Evolutionary conservation across 805 yeast species (phyloP).

Genomic region (Hanseniaspora nectarophila): DNA sequence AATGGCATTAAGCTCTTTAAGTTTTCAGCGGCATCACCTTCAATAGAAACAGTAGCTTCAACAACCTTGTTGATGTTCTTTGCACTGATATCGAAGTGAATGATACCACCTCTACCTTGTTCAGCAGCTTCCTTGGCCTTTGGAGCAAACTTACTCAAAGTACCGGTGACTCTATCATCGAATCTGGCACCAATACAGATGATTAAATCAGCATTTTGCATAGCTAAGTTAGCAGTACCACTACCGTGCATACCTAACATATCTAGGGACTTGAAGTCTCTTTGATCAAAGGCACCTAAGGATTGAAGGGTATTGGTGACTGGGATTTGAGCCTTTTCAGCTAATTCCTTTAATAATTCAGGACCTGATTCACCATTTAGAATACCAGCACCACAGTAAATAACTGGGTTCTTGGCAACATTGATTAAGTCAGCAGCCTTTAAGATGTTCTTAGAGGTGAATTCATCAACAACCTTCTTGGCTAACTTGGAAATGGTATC

Average conservation of each 20-base stretch:
- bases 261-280: slow-evolving; percentile 78
- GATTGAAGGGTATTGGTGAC: slow-evolving; percentile 94
- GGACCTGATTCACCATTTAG: slow-evolving; percentile 72
- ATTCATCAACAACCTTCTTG: slow-evolving; percentile 55
- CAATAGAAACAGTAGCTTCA: slow-evolving; percentile 88
- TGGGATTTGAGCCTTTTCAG: slow-evolving; percentile 85
- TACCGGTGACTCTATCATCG: slow-evolving; percentile 95
- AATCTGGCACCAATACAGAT: slow-evolving; percentile 94
- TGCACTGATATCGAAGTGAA: slow-evolving; percentile 92
- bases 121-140: slow-evolving; percentile 79
- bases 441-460: slow-evolving; percentile 59
- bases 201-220: slow-evolving; percentile 86
- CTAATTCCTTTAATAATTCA: slow-evolving; percentile 58
- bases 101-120: slow-evolving; percentile 85
- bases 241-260: slow-evolving; percentile 98
- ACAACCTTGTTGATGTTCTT: slow-evolving; percentile 97
- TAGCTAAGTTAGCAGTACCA: slow-evolving; percentile 87
- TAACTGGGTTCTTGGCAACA: slow-evolving; percentile 72
- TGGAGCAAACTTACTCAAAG: slow-evolving; percentile 81
- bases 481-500: slow-evolving; percentile 59
- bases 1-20: slow-evolving; percentile 62
- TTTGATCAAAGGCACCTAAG: slow-evolving; percentile 88
- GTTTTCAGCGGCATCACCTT: slow-evolving; percentile 85
- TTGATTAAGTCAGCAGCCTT: slow-evolving; percentile 71
- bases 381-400: slow-evolving; percentile 89